Base-by-base conservation (phyloP, 2,329 filamentous ascomycete genomes). In the Hymenoscyphus scutula region DNA sequence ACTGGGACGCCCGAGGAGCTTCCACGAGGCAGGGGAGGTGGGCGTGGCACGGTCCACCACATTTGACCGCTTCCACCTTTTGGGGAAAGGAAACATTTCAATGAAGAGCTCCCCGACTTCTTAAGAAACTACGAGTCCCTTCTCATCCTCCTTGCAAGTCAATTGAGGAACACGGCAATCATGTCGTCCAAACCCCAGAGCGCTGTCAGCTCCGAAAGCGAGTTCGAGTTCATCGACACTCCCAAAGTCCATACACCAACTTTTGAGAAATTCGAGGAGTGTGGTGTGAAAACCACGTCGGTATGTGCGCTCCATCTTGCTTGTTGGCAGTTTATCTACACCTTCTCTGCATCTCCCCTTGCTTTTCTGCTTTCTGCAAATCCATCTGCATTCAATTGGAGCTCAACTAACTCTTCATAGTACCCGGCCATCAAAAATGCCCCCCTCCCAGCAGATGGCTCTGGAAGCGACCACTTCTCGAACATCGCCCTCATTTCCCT, bases 401-500 rank as follows among this genome's bases (percentile, higher is more conserved):
- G 67, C 66, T 60, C 56, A 69, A 58, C 70, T 71, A 61, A 68
- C 58, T 62, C 58, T 37, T 64, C 37, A 68, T 74, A 96, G 93
- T 94, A 87, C 73, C 89, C 91, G 34, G 80, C 92, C 65, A 98
- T 98, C 80, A 91, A 96, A 76, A 98, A 98, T 86, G 91, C 88
- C 56, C 92, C 95, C 68, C 86, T 98, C 53, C 95, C 95, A 41
- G 94, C 93, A 68, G 95, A 99, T 76, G 91, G 87, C 58, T 81
- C 92, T 58, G 90, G 92, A 68, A 87, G 84, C 77, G 92, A 96
- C 70, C 88, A 81, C 77, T 99, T 98, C 87, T 93, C 89, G 79
- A 96, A 95, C 80, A 79, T 82, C 70, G 78, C 89, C 71, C 87
- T 98, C 69, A 81, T 91, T 76, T 82, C 84, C 70, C 76, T 94